Conservation (phyloP, 768 basidiomycete genomes). For the Epithele typhae region DNA sequence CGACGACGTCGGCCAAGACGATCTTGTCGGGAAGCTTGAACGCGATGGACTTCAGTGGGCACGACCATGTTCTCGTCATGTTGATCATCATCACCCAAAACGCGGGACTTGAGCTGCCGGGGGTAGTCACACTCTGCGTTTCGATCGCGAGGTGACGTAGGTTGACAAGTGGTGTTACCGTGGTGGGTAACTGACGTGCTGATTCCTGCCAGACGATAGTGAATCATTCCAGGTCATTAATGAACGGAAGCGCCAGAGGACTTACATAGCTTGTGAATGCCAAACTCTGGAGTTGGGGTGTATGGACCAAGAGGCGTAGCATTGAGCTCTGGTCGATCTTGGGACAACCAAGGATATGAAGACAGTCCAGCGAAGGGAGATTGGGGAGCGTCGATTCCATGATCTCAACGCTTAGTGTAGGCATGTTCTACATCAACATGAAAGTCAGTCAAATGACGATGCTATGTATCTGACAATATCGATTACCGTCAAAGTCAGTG, state of each 20-base stretch:
- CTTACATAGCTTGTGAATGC: constrained; percentile 59
- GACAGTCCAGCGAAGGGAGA: constrained; percentile 48
- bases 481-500: constrained; percentile 59
- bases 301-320: constrained; percentile 40
- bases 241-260: no score
- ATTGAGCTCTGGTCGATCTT: constrained; percentile 50
- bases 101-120: constrained; percentile 19
- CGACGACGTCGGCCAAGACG: constrained; percentile 33
- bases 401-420: constrained; percentile 47
- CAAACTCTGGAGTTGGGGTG: constrained; percentile 54
- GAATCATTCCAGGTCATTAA: neutral
- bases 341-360: constrained; percentile 60
- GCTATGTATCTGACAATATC: neutral
- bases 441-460: neutral
- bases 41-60: constrained; percentile 31
- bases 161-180: constrained; percentile 30
- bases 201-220: constrained; percentile 30
- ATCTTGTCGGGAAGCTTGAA: constrained; percentile 44
- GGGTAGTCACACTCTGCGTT: constrained; percentile 30
- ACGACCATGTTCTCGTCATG: constrained; percentile 28
- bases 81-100: constrained; percentile 28
- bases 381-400: constrained; percentile 44
- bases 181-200: constrained; percentile 20
- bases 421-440: constrained; percentile 45
- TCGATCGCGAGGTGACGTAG: constrained; percentile 54